A percentile compares a stretch with the other conserved stretches of the same genome.
These are phyloP conservation scores for Boletus pseudopeckii DNA, from an alignment of 768 basidiomycete species.

Conservation along the genomic window DNA sequence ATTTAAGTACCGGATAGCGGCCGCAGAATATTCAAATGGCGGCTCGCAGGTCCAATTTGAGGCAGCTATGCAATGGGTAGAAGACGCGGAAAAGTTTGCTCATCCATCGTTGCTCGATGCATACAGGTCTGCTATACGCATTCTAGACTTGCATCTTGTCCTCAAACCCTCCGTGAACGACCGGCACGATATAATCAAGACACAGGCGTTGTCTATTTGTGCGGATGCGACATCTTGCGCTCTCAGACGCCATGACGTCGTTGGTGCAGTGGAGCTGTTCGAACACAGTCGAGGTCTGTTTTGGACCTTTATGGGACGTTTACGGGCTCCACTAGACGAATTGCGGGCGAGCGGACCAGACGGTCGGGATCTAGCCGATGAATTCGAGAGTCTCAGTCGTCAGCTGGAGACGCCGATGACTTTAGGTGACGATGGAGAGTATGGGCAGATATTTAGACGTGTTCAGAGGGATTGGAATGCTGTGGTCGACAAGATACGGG, in stretches of 20 bases:
- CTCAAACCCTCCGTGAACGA: slow-evolving; percentile 12
- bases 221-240: slow-evolving; percentile 29
- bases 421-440: slow-evolving; percentile 5
- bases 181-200: slow-evolving; percentile 16
- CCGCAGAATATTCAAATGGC: slow-evolving; percentile 17
- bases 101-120: slow-evolving; percentile 18
- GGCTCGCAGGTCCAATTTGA: slow-evolving; percentile 15
- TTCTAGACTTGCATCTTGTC: slow-evolving; percentile 18
- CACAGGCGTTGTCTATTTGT: slow-evolving; percentile 11
- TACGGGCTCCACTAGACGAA: slow-evolving; percentile 25
- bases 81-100: slow-evolving; percentile 13
- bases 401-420: slow-evolving; percentile 19
- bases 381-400: slow-evolving; percentile 18
- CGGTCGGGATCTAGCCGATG: slow-evolving; percentile 12
- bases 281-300: too few relatives aligned
- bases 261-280: slow-evolving; percentile 20
- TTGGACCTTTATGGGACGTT: slow-evolving; percentile 8
- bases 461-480: slow-evolving; percentile 25
- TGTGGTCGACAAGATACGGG: slow-evolving; percentile 24
- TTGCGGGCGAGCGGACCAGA: slow-evolving; percentile 7
- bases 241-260: slow-evolving; percentile 13
- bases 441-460: slow-evolving; percentile 16
- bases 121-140: slow-evolving; percentile 16
- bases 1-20: slow-evolving; percentile 17
- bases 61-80: slow-evolving; percentile 24